Evolutionary conservation across 78 protist genomes (phyloP), one percentile per base, ranked within the genome.

Genomic region (Cavenderia fasciculata): DNA sequence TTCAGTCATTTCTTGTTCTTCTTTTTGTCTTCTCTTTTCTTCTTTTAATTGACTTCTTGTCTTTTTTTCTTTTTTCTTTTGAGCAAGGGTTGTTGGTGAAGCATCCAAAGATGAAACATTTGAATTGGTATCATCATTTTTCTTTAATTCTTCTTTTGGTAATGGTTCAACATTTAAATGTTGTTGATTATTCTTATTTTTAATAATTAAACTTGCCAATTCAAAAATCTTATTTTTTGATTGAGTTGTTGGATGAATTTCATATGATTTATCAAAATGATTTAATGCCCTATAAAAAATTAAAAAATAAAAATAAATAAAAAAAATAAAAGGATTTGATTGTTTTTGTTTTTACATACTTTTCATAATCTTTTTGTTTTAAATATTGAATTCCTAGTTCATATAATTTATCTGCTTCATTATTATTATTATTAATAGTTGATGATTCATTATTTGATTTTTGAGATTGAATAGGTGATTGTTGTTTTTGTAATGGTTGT

Each of bases 261-360:
- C 90, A 82, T 82, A 82, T 7, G 90, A 82, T 68, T 82, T 82
- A 44, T 82, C 90, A 59, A 82, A 82, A 56, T 46, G 49, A 46
- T 25, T 68, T 57, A 82, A 56, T 31, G 90, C 90, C 14, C 85
- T 74, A 27, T 41, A 38, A 34, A 19, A 43, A 66, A 19, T 12
- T n/a, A n/a, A 29, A 23, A 16, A 49, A 1, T 33, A 49, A n/a
- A 16, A 70, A 18, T 70, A 47, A 23, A 70, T 5, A 12, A 14
- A 7, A 31, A 36, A 61, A 34, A 31, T 14, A 61, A 36, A 4
- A 61, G 11, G 21, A 7, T 31, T 61, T 4, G n/a, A 27, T 10
- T 31, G 18, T 61, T 12, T 5, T 18, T 31, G 7, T 4, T 27
- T 40, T 16, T 25, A 74, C 72, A 21, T 74, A 74, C 86, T 82